phyloP scores from a whole-genome alignment of 345 rosid species.

The Salix caprea region DNA sequence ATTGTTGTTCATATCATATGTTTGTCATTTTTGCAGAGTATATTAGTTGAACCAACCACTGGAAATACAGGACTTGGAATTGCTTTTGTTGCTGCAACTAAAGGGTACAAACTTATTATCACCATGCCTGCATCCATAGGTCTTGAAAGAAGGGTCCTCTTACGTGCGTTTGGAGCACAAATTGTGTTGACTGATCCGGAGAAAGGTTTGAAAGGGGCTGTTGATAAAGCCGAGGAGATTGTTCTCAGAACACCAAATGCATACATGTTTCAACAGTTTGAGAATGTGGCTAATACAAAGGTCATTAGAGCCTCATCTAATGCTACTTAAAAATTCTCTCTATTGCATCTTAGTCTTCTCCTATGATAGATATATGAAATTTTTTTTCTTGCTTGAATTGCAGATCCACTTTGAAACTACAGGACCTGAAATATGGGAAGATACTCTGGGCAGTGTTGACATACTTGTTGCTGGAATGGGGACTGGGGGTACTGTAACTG shows the following conservation, averaged over 20 bases:
- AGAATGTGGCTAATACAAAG: constrained; percentile 68
- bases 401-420: constrained; percentile 90
- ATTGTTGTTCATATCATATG: background rate
- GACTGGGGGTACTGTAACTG: constrained; percentile 88
- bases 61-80: constrained; percentile 92
- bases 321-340: background rate
- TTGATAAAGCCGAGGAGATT: constrained; percentile 84
- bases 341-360: background rate
- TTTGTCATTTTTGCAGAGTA: constrained; percentile 43
- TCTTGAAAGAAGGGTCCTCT: constrained; percentile 73
- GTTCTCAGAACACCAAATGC: constrained; percentile 59
- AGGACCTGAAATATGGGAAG: constrained; percentile 96
- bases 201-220: constrained; percentile 82
- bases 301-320: constrained; percentile 25
- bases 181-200: constrained; percentile 75
- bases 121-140: constrained; percentile 91
- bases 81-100: constrained; percentile 85
- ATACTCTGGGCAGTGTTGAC: constrained; percentile 69
- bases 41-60: constrained; percentile 73
- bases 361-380: background rate
- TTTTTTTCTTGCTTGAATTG: constrained; percentile 14
- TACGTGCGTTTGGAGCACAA: constrained; percentile 89
- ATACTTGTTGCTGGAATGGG: constrained; percentile 84
- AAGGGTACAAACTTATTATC: constrained; percentile 74
- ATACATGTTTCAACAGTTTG: constrained; percentile 78